phyloP scores from a whole-genome alignment of 192 early-diverging fungal species.

The Cetraspora pellucida region DNA sequence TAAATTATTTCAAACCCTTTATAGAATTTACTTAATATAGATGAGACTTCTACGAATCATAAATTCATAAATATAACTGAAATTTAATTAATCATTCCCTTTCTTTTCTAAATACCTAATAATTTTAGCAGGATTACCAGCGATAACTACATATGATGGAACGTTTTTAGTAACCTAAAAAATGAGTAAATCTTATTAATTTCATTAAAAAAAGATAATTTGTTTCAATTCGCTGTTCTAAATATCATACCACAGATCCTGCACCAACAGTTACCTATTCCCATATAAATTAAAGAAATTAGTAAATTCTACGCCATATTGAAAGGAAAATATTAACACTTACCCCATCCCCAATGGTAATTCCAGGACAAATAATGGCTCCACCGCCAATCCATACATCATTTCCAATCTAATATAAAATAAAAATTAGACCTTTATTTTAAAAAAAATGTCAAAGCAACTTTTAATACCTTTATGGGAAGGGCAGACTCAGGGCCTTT shows the following conservation, averaged over 20 bases:
- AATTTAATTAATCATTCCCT: not conserved
- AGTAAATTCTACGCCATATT: not conserved
- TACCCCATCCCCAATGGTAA: slow-evolving; percentile 82
- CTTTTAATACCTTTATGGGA: slow-evolving; percentile 39
- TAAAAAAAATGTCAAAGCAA: not conserved
- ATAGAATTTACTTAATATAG: too few species aligned
- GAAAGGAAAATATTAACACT: not conserved
- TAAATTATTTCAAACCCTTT: too few species aligned
- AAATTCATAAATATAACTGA: too few species aligned
- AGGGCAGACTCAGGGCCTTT: slow-evolving; percentile 47
- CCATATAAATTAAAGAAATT: not conserved
- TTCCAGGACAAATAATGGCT: slow-evolving; percentile 78
- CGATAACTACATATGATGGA: slow-evolving; percentile 73
- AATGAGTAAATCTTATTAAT: not conserved
- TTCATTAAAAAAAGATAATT: not conserved
- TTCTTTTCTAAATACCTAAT: slow-evolving; percentile 47
- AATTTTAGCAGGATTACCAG: slow-evolving; percentile 84
- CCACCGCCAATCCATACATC: slow-evolving; percentile 89
- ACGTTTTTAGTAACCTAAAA: slow-evolving; percentile 79
- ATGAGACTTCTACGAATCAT: too few species aligned
- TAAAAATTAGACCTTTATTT: not conserved
- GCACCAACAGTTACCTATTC: slow-evolving; percentile 64
- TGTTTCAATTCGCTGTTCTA: not conserved
- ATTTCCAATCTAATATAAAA: slow-evolving; percentile 65
- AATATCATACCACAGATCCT: slow-evolving; percentile 66